Conservation (phyloP, 495 filamentous ascomycete species). For the Pseudotulostoma volvatum region DNA sequence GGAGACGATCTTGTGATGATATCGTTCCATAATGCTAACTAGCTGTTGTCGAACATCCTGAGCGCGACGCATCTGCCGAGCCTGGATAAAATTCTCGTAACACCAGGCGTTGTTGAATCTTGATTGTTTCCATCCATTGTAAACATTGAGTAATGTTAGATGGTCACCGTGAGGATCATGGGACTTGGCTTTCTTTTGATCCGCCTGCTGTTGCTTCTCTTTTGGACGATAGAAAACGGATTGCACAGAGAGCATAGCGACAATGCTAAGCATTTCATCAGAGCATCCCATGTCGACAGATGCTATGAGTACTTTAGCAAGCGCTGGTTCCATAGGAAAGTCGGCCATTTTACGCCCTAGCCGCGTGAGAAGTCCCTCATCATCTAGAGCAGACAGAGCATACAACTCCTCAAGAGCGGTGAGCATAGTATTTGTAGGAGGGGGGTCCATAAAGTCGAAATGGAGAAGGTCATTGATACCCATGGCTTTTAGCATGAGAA, state of each 20-base stretch:
- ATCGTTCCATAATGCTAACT: slow-evolving; percentile 79
- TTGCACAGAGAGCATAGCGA: slow-evolving; percentile 79
- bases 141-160: slow-evolving; percentile 87
- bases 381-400: slow-evolving; percentile 78
- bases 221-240: slow-evolving; percentile 89
- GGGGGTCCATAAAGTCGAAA: slow-evolving; percentile 98
- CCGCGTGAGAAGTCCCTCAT: slow-evolving; percentile 88
- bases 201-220: slow-evolving; percentile 88
- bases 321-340: slow-evolving; percentile 81
- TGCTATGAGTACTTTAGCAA: slow-evolving; percentile 80
- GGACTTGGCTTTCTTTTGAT: slow-evolving; percentile 95
- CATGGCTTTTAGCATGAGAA: slow-evolving; percentile 98
- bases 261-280: slow-evolving; percentile 86
- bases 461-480: slow-evolving; percentile 95
- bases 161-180: slow-evolving; percentile 92
- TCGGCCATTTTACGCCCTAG: slow-evolving; percentile 95
- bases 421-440: slow-evolving; percentile 93
- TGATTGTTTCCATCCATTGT: slow-evolving; percentile 80
- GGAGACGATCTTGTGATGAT: slow-evolving; percentile 60
- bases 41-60: slow-evolving; percentile 89
- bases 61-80: slow-evolving; percentile 66
- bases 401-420: slow-evolving; percentile 93
- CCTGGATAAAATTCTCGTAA: slow-evolving; percentile 95
- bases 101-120: slow-evolving; percentile 82
- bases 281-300: slow-evolving; percentile 77